phyloP scores from a whole-genome alignment of 2,329 filamentous ascomycete genomes.

The Tolypocladium capitatum region DNA sequence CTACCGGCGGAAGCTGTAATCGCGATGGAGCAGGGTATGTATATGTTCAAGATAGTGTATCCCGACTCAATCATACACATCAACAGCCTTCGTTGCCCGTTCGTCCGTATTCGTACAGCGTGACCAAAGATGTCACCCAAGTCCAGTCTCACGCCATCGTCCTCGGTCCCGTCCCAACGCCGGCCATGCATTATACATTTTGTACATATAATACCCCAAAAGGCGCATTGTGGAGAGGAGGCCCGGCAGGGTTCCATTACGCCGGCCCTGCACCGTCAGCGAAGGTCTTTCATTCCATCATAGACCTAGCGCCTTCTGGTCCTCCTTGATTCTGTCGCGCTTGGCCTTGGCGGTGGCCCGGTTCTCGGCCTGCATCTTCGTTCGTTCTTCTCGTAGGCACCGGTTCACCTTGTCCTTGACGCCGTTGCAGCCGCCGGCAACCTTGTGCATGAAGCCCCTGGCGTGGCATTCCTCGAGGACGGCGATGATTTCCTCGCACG shows the following conservation, averaged over 20 bases:
- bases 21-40: not conserved
- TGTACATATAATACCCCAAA: conserved; percentile 1
- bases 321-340: conserved; percentile 56
- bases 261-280: not conserved
- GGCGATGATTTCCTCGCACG: conserved; percentile 87
- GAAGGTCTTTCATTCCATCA: conserved; percentile 8
- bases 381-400: conserved; percentile 70
- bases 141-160: not conserved
- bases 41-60: not conserved
- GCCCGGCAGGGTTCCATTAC: not conserved
- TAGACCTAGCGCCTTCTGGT: conserved; percentile 44
- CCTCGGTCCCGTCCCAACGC: conserved; percentile 4
- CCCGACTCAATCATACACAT: not conserved
- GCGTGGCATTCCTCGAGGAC: conserved; percentile 94
- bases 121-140: not conserved
- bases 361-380: conserved; percentile 66
- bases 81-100: not conserved
- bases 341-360: conserved; percentile 54
- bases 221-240: conserved; percentile 1
- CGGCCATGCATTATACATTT: conserved; percentile 6
- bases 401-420: conserved; percentile 73
- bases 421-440: conserved; percentile 78
- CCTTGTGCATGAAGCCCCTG: conserved; percentile 82
- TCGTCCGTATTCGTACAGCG: not conserved
- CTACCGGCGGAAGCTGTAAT: conserved; percentile 30